Base-by-base conservation (phyloP, 495 filamentous ascomycete species). In the Daldinia caldariorum region DNA sequence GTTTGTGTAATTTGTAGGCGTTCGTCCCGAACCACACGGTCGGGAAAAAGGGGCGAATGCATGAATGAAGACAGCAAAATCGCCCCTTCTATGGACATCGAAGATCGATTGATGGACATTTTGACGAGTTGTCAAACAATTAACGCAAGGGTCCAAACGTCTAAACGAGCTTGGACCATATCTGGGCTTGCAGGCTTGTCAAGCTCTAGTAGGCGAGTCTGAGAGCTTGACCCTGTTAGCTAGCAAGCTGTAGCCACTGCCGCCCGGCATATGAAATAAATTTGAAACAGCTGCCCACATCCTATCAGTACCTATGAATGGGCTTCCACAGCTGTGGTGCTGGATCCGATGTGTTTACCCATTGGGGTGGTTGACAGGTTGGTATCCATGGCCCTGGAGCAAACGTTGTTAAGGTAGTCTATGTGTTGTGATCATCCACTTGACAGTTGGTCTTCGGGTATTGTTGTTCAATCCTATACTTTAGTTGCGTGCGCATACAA, bases 321-420 rank as follows among this genome's bases (percentile, higher is more conserved):
- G 22, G 2, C 43, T 49, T 32, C 57, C 50, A 61, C 12, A 5
- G 47, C 26, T 38, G 45, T 67, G 64, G 64, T 9, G 39, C 50
- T 41, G 54, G 59, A 53, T 58, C 53, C 13, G 53, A 32, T 32
- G 49, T 14, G 22, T 53, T 53, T 53, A 8, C 12, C 29, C 14
- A 53, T 6, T n/a, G 26, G 41, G 41, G 13, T 41, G 54, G 34
- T n/a, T 57, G 35, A 51, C 39, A 51, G 53, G 65, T 39, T 51
- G 22, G 13, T 4, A 54, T 58, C 16, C 57, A 4, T 39, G 20
- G 47, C 47, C 12, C 29, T n/a, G 26, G 26, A 14, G 47, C 12
- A 31, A 51, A n/a, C 9, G 6, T 6, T 51, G 47, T 16, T 12
- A 10, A 31, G n/a, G n/a, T 31, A 29, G 34, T 35, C 6, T 35